Base-by-base conservation (phyloP, 495 filamentous ascomycete genomes). In the Penicillium soppii region DNA sequence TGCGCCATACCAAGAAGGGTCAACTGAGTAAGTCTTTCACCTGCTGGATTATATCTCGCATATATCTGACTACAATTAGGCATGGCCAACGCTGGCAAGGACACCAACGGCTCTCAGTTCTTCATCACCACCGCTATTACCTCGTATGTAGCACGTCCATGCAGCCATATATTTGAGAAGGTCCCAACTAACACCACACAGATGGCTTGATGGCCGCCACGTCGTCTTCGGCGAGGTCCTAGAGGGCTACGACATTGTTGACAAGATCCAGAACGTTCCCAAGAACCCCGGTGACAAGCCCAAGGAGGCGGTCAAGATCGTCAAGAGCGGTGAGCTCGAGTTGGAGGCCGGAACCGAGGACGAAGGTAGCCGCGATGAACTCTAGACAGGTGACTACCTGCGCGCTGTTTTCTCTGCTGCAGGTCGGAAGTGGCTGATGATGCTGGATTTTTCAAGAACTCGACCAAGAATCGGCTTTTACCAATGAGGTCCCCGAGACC, bases 81-180 rank as follows among this genome's bases (percentile, higher is more conserved):
- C 75, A 97, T 96, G 92, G 94, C 94, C 69, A 99, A 99, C 72
- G 86, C 92, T 51, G 94, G 95, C 71, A 87, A 89, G 74, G 90
- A 97, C 69, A 99, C 94, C 78, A 99, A 99, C 66, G 95, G 95
- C 60, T 95, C 89, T 42, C 95, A 99, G 74, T 97, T 98, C 82
- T 98, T 95, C 82, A 94, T 95, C 56, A 95, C 90, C 62, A 94
- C 90, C 56, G 84, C 86, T 54, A 68, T 89, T 61, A 94, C 90
- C 62, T 78, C 80, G 88, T 92, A 80, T 72, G 88, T 65, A 21
- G 20, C 17, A 12, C 21, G 4, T n/a, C 15, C 47, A 5, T 52
- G 20, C 3, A 25, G 5, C 21, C 9, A 20, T 29, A 22, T 20
- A 43, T 29, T 29, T 7, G 9, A 10, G 5, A 17, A 16, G 23